Evolutionary conservation across 2,329 filamentous ascomycete species (phyloP).

Genomic region (Coniochaeta sp.): DNA sequence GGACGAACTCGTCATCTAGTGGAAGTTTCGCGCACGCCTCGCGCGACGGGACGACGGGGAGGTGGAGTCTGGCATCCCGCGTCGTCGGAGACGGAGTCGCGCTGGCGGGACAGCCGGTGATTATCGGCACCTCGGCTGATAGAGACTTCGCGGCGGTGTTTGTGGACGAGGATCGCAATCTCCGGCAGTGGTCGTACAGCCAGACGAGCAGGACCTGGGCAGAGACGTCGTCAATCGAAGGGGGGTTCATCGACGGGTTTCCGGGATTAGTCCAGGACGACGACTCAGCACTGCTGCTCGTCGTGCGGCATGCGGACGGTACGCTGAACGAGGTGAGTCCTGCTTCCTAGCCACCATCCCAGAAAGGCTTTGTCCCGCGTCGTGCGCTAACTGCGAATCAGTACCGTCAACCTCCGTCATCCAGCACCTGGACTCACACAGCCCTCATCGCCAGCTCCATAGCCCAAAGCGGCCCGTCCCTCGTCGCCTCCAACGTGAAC

Average conservation of each 20-base stretch:
- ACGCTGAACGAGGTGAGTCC: constrained; percentile 10
- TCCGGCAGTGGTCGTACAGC: constrained; percentile 10
- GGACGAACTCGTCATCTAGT: background rate
- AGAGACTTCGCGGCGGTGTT: constrained; percentile 11
- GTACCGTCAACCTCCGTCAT: background rate
- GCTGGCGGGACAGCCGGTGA: constrained; percentile 8
- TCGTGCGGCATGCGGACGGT: constrained; percentile 11
- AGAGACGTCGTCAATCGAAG: constrained; percentile 2
- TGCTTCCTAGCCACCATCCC: background rate
- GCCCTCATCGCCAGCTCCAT: constrained; percentile 5
- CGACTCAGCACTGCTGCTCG: constrained; percentile 8
- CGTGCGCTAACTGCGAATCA: background rate
- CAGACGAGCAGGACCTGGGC: constrained; percentile 6
- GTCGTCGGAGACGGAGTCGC: background rate
- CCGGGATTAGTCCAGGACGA: constrained; percentile 10
- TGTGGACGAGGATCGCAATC: background rate
- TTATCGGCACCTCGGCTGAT: constrained; percentile 12
- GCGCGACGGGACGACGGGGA: constrained; percentile 3
- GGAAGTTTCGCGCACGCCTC: constrained; percentile 7
- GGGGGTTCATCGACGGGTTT: constrained; percentile 8
- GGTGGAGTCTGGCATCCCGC: constrained; percentile 6
- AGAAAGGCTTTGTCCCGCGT: too few relatives aligned
- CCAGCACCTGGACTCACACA: background rate
- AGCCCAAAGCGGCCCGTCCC: constrained; percentile 10
- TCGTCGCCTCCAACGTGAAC: constrained; percentile 12